Conservation (phyloP, 768 basidiomycete species). For the Pleurotus platypus region DNA sequence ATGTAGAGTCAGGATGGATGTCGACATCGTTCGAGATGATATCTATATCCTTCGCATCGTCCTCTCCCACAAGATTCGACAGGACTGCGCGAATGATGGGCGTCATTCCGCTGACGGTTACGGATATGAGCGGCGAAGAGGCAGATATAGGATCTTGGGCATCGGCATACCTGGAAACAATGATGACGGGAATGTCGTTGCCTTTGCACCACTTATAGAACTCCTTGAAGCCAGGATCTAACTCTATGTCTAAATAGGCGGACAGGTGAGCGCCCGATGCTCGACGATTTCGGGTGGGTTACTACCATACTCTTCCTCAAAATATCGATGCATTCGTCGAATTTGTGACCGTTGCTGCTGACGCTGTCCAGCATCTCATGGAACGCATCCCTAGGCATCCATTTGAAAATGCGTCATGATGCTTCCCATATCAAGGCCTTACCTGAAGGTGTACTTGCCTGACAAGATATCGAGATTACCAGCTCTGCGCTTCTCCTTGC, state of each 20-base stretch:
- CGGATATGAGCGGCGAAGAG: neutral
- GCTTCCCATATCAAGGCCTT: slow-evolving; percentile 9
- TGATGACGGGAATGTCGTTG: slow-evolving; percentile 81
- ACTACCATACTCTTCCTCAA: slow-evolving; percentile 57
- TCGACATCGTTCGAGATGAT: slow-evolving; percentile 93
- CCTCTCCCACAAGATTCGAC: slow-evolving; percentile 72
- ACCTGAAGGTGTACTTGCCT: slow-evolving; percentile 71
- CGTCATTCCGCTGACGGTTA: slow-evolving; percentile 73
- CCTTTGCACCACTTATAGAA: slow-evolving; percentile 85
- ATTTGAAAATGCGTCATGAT: neutral
- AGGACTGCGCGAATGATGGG: slow-evolving; percentile 91
- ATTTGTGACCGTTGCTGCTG: slow-evolving; percentile 65
- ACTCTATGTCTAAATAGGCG: slow-evolving; percentile 64
- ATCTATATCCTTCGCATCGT: slow-evolving; percentile 71
- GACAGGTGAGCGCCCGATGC: neutral
- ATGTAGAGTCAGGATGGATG: slow-evolving; percentile 59
- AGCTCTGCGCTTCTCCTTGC: slow-evolving; percentile 65
- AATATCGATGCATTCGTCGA: slow-evolving; percentile 81
- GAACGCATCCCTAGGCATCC: slow-evolving; percentile 71
- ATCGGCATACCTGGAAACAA: slow-evolving; percentile 75
- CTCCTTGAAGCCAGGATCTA: slow-evolving; percentile 85
- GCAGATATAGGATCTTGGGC: neutral
- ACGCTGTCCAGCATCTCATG: slow-evolving; percentile 83
- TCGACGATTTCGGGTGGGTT: neutral
- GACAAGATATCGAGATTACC: slow-evolving; percentile 72